phyloP scores from a whole-genome alignment of 768 basidiomycete species.

The Candolleomyces aberdarensis region DNA sequence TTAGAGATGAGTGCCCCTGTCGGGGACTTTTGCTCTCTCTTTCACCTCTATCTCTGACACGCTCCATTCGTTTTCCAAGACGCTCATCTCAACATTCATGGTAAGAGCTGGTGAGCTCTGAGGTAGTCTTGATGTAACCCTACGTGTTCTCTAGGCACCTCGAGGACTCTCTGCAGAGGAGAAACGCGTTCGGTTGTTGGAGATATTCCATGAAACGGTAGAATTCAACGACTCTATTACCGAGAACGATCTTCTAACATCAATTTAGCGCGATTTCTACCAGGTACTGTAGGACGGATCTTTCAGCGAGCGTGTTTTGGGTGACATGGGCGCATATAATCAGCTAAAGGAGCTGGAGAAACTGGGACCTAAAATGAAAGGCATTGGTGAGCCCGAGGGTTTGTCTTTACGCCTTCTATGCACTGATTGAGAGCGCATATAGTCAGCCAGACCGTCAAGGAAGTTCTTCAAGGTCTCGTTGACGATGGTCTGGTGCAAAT shows the following conservation, averaged over 20 bases:
- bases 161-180: conserved; percentile 87
- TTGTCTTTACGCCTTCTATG: background rate
- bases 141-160: conserved; percentile 67
- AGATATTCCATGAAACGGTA: conserved; percentile 93
- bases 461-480: conserved; percentile 82
- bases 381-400: conserved; percentile 60
- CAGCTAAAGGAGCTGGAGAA: conserved; percentile 90
- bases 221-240: conserved; percentile 2
- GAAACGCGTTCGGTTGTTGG: conserved; percentile 83
- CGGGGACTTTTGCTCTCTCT: no score
- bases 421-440: background rate
- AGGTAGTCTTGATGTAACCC: no score
- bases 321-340: conserved; percentile 23
- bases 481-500: conserved; percentile 82
- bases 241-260: background rate
- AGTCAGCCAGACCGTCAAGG: conserved; percentile 92
- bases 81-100: no score
- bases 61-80: no score
- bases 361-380: conserved; percentile 82
- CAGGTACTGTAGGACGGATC: conserved; percentile 5
- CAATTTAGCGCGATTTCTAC: conserved; percentile 73
- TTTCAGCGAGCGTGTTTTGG: background rate
- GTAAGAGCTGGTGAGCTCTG: no score
- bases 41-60: no score
- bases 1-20: no score